Percentiles rank a stretch among this genome's conserved stretches.
Evolutionary conservation across 2,329 filamentous ascomycete genomes (phyloP).

Genomic region (Phialophora expanda): DNA sequence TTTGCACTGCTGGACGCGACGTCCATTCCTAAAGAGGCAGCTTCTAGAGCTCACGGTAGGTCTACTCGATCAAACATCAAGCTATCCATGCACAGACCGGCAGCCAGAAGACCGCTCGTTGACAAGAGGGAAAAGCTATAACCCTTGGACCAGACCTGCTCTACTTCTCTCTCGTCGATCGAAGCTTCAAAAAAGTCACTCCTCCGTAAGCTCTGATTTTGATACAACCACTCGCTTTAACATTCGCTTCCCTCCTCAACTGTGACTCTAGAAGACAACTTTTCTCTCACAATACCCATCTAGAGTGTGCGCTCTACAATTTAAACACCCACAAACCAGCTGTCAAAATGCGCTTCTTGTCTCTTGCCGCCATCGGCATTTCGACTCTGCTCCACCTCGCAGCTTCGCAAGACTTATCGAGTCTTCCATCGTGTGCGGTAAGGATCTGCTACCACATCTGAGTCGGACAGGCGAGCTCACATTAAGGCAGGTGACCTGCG

Average conservation of each 20-base stretch:
- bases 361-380: slow-evolving; percentile 22
- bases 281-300: background rate
- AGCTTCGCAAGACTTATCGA: slow-evolving; percentile 26
- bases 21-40: slow-evolving; percentile 12
- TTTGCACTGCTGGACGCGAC: background rate
- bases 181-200: background rate
- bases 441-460: background rate
- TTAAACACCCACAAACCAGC: background rate
- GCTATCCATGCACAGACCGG: background rate
- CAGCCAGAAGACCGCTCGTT: background rate
- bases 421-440: slow-evolving; percentile 30
- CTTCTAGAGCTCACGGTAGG: slow-evolving; percentile 8
- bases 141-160: slow-evolving; percentile 6
- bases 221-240: slow-evolving; percentile 11
- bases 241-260: background rate
- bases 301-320: background rate
- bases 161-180: background rate
- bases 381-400: slow-evolving; percentile 26
- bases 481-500: slow-evolving; percentile 21
- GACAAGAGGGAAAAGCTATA: slow-evolving; percentile 11
- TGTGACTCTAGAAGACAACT: background rate
- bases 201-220: background rate
- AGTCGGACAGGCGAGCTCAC: slow-evolving; percentile 1
- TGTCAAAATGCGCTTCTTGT: slow-evolving; percentile 27
- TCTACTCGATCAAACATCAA: slow-evolving; percentile 1